These are phyloP conservation scores for Plasmodium malariae DNA, from an alignment of 169 alveolate genomes.

Conservation along the genomic window DNA sequence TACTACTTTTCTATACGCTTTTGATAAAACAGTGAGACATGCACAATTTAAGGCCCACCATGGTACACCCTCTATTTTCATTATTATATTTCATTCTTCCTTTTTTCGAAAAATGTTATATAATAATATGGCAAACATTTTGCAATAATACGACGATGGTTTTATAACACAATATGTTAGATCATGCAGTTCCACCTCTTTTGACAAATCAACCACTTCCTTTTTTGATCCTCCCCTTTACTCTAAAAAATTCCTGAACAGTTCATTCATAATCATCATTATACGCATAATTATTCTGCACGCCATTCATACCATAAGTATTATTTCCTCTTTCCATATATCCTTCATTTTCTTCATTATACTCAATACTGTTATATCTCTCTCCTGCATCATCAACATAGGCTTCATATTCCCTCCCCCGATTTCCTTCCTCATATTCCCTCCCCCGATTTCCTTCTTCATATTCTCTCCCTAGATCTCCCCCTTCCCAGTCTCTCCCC, in stretches of 20 bases:
- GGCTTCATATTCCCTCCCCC: neutral
- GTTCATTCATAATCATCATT: neutral
- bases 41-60: too few relatives aligned
- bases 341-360: neutral
- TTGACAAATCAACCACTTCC: neutral
- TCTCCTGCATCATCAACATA: neutral
- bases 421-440: neutral
- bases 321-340: slow-evolving; percentile 7
- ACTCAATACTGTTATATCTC: neutral
- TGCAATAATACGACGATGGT: too few relatives aligned
- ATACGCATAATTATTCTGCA: neutral
- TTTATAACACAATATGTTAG: too few relatives aligned
- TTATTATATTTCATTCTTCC: too few relatives aligned
- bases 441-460: neutral
- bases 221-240: neutral
- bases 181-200: too few relatives aligned
- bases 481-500: neutral
- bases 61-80: too few relatives aligned
- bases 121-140: too few relatives aligned
- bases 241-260: neutral
- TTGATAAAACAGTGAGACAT: too few relatives aligned
- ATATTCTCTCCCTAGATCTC: neutral
- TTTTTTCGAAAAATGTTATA: too few relatives aligned
- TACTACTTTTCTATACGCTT: too few relatives aligned
- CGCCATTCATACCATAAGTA: neutral